phyloP scores from a whole-genome alignment of 495 filamentous ascomycete genomes.

The Physcia stellaris region DNA sequence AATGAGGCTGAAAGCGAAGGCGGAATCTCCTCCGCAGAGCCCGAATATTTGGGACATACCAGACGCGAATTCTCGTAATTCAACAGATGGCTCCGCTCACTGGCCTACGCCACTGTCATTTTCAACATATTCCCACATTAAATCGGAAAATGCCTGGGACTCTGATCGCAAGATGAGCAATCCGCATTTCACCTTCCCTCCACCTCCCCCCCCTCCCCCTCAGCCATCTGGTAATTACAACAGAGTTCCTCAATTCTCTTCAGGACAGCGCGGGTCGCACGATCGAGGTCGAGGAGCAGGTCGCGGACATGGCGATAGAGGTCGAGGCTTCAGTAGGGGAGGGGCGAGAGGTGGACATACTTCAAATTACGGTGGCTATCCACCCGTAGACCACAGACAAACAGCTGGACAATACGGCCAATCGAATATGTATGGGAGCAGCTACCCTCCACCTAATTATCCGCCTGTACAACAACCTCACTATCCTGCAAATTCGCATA shows the following conservation, averaged over 20 bases:
- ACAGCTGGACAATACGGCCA: neutral
- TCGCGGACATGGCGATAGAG: conserved; percentile 36
- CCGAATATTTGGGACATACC: no score
- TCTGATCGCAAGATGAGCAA: conserved; percentile 13
- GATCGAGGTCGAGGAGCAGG: conserved; percentile 29
- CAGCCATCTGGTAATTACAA: conserved; percentile 22
- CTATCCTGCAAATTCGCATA: conserved; percentile 4
- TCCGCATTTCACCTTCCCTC: conserved; percentile 21
- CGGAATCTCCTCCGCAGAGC: no score
- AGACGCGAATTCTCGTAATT: no score
- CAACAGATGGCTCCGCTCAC: no score
- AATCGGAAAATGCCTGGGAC: no score
- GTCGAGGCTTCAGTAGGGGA: conserved; percentile 37
- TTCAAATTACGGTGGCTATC: conserved; percentile 2
- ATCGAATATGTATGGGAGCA: neutral
- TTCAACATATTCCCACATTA: no score
- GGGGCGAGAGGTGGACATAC: conserved; percentile 13
- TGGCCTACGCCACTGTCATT: no score
- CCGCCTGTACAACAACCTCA: conserved; percentile 11
- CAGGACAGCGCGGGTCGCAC: neutral
- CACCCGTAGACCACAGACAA: neutral
- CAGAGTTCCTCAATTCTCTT: conserved; percentile 3
- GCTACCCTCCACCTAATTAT: conserved; percentile 10
- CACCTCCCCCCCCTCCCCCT: conserved; percentile 24
- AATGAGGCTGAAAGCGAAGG: no score